Conservation (phyloP, 139 green algal species). For the Closterium sp. region DNA sequence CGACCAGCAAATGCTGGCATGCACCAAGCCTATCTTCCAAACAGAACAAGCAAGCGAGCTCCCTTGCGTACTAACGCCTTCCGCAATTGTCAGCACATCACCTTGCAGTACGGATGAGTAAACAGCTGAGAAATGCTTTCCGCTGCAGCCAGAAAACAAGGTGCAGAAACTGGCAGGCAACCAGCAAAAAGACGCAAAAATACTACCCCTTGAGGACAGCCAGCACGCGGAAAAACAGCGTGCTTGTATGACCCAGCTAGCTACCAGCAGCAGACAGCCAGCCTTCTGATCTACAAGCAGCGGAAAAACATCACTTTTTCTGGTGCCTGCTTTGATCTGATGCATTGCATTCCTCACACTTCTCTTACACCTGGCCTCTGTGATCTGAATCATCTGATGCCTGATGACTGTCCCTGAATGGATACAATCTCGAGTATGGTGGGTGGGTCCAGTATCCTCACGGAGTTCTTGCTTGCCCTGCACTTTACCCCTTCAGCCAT, state of each 20-base stretch:
- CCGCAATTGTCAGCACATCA: neutral
- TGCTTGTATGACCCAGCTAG: neutral
- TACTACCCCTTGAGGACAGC: neutral
- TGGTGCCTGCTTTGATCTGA: too few species aligned
- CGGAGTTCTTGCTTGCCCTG: neutral
- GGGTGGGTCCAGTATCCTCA: neutral
- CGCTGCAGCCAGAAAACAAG: neutral
- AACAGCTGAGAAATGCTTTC: neutral
- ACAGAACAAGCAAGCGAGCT: neutral
- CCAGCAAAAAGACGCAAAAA: neutral
- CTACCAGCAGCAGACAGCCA: neutral
- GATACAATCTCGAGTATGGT: neutral
- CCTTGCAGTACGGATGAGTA: neutral
- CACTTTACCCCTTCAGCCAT: neutral
- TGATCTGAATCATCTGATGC: neutral
- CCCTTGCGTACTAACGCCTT: neutral
- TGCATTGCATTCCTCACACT: too few species aligned
- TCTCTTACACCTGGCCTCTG: neutral
- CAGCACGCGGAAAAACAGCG: neutral
- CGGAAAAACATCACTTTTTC: neutral
- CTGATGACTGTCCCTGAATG: neutral
- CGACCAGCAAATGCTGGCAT: too few species aligned
- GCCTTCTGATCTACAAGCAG: neutral
- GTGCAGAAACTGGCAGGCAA: neutral
- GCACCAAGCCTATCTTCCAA: too few species aligned